Evolutionary conservation across 495 filamentous ascomycete genomes (phyloP).

Genomic region (Xylona heveae): DNA sequence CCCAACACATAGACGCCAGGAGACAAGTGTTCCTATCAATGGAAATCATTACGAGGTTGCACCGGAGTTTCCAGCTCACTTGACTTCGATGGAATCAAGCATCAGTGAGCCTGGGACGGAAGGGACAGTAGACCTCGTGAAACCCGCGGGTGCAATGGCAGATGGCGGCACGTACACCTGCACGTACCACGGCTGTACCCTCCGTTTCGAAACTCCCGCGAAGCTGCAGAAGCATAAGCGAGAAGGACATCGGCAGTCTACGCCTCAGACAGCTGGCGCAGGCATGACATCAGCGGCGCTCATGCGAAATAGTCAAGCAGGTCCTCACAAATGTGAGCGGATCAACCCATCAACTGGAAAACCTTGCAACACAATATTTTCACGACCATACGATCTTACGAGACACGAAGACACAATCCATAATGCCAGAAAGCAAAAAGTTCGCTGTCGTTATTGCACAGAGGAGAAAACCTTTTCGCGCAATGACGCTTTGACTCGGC

Average conservation of each 20-base stretch:
- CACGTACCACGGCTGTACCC: slow-evolving; percentile 76
- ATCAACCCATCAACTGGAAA: slow-evolving; percentile 93
- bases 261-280: slow-evolving; percentile 19
- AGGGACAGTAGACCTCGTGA: slow-evolving; percentile 10
- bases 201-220: slow-evolving; percentile 67
- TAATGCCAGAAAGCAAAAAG: slow-evolving; percentile 83
- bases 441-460: slow-evolving; percentile 85
- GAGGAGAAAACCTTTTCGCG: slow-evolving; percentile 94
- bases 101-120: slow-evolving; percentile 26
- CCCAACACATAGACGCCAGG: slow-evolving; percentile 15
- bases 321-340: slow-evolving; percentile 74
- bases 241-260: slow-evolving; percentile 62
- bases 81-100: slow-evolving; percentile 44
- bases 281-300: slow-evolving; percentile 30
- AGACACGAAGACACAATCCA: slow-evolving; percentile 96
- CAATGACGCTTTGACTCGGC: slow-evolving; percentile 77
- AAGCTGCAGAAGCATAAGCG: slow-evolving; percentile 91
- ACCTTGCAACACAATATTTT: slow-evolving; percentile 90
- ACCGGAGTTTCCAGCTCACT: slow-evolving; percentile 37
- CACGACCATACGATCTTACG: slow-evolving; percentile 92
- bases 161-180: slow-evolving; percentile 86
- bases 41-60: slow-evolving; percentile 15
- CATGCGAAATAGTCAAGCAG: slow-evolving; percentile 57
- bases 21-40: too few species aligned
- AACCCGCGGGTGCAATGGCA: slow-evolving; percentile 41